phyloP scores from a whole-genome alignment of 306 rosid genomes.

The Trifolium repens region DNA sequence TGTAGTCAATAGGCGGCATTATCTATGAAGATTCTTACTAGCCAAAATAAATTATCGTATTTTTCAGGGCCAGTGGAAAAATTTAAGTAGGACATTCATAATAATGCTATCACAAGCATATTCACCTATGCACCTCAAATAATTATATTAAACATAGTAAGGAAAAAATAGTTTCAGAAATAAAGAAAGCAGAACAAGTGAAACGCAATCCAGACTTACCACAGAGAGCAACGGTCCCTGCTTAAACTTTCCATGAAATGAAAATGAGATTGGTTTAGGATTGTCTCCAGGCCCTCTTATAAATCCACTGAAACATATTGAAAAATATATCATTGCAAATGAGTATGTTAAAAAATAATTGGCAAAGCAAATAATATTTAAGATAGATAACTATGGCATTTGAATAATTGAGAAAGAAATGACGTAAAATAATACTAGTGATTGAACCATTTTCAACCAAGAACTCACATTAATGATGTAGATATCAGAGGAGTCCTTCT shows the following conservation, averaged over 20 bases:
- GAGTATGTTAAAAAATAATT: background rate
- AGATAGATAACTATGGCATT: constrained; percentile 21
- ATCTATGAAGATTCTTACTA: background rate
- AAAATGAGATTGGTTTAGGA: constrained; percentile 78
- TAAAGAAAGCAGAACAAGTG: background rate
- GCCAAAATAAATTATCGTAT: background rate
- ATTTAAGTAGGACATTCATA: constrained; percentile 13
- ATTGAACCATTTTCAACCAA: constrained; percentile 32
- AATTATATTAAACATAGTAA: background rate
- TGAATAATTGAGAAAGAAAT: constrained; percentile 3
- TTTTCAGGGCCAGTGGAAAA: background rate
- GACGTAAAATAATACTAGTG: background rate
- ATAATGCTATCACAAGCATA: background rate
- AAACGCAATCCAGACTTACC: constrained; percentile 54
- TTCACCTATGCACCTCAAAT: background rate
- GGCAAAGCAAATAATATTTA: constrained; percentile 2
- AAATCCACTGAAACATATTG: constrained; percentile 69
- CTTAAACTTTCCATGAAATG: constrained; percentile 84
- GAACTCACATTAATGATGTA: constrained; percentile 82
- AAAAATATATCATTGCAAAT: constrained; percentile 18
- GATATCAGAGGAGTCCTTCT: constrained; percentile 77
- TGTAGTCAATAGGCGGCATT: constrained; percentile 11
- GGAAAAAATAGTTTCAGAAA: background rate
- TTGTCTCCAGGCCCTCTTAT: constrained; percentile 94
- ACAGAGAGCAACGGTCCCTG: constrained; percentile 95